phyloP scores from a whole-genome alignment of 805 yeast genomes.

The Kodamaea lidongshanica region DNA sequence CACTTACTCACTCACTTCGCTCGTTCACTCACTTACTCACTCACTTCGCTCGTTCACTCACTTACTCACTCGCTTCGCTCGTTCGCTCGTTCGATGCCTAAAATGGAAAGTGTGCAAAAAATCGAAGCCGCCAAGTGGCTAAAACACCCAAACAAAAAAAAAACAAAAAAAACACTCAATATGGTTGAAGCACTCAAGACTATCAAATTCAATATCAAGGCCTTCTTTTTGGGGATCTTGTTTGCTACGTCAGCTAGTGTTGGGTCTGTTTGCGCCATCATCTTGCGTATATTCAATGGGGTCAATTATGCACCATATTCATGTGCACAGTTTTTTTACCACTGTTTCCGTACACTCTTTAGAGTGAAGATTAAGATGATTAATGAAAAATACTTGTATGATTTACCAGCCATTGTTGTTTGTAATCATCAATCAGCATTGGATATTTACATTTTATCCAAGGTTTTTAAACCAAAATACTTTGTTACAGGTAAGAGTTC shows the following conservation, averaged over 20 bases:
- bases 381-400: conserved; percentile 51
- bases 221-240: conserved; percentile 47
- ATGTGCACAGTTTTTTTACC: conserved; percentile 78
- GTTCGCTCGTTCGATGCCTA: too few relatives aligned
- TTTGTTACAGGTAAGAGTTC: conserved; percentile 89
- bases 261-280: conserved; percentile 71
- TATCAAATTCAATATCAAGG: conserved; percentile 50
- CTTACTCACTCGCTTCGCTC: too few relatives aligned
- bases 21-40: too few relatives aligned
- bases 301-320: conserved; percentile 81
- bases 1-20: too few relatives aligned
- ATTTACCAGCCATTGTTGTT: conserved; percentile 68
- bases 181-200: conserved; percentile 8
- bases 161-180: too few relatives aligned
- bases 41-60: too few relatives aligned
- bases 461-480: conserved; percentile 79
- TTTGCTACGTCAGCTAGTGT: conserved; percentile 59
- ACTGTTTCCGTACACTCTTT: conserved; percentile 50
- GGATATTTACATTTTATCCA: conserved; percentile 78
- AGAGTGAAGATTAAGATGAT: conserved; percentile 67
- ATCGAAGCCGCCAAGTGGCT: too few relatives aligned
- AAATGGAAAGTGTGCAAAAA: too few relatives aligned
- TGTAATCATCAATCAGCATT: conserved; percentile 90
- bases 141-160: too few relatives aligned
- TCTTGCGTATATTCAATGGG: conserved; percentile 63